These are phyloP conservation scores for Quaeritorhiza haematococci DNA, from an alignment of 371 early-diverging fungal genomes.

Conservation along the genomic window DNA sequence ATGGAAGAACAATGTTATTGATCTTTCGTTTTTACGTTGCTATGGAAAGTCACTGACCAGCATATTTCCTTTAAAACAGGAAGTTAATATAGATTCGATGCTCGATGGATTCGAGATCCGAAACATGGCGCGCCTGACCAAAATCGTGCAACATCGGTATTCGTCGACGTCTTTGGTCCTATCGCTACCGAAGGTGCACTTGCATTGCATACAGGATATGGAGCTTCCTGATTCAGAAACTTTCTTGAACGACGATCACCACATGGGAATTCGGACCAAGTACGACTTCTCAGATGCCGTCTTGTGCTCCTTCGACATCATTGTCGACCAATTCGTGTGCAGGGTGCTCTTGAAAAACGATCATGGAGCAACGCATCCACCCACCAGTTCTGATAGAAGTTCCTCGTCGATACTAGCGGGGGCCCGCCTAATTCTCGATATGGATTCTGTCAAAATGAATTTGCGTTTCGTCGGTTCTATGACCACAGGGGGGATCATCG, in stretches of 20 bases:
- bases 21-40: background rate
- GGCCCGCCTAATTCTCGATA: constrained; percentile 53
- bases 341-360: constrained; percentile 57
- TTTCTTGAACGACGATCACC: constrained; percentile 45
- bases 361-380: too few species aligned
- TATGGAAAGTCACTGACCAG: background rate
- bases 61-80: constrained; percentile 27
- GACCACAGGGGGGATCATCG: constrained; percentile 42
- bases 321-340: constrained; percentile 48
- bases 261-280: constrained; percentile 48
- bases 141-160: constrained; percentile 31
- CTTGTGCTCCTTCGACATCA: constrained; percentile 64
- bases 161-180: constrained; percentile 56
- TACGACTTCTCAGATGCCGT: constrained; percentile 60
- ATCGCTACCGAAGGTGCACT: constrained; percentile 55
- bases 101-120: constrained; percentile 64
- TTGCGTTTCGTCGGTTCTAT: constrained; percentile 53
- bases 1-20: background rate
- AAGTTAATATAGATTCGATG: constrained; percentile 64
- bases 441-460: constrained; percentile 40
- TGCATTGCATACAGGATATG: constrained; percentile 74
- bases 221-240: constrained; percentile 66
- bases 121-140: constrained; percentile 60
- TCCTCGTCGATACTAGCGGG: constrained; percentile 57
- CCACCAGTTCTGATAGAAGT: too few species aligned